Percentiles rank a stretch among this genome's conserved stretches.
phyloP scores from a whole-genome alignment of 2,329 filamentous ascomycete species.

The Pezicula rhizophila region DNA sequence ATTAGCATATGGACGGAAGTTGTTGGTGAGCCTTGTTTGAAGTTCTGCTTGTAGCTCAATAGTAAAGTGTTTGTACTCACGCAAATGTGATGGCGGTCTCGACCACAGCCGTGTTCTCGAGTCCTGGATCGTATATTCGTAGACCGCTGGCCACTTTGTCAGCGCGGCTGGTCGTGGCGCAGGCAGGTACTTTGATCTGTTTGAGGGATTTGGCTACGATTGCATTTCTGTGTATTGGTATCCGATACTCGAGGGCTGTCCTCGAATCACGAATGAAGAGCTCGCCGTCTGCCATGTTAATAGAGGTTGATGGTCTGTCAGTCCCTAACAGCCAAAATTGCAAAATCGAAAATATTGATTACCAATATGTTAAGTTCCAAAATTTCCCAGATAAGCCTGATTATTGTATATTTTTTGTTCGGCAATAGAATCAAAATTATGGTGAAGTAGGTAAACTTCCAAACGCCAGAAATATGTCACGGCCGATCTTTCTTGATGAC shows the following conservation, averaged over 20 bases:
- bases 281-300: too few species aligned
- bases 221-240: constrained; percentile 27
- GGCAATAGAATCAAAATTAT: too few species aligned
- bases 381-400: neutral
- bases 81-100: too few species aligned
- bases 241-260: constrained; percentile 24
- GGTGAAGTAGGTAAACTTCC: too few species aligned
- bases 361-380: neutral
- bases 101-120: constrained; percentile 23
- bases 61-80: too few species aligned
- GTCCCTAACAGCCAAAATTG: too few species aligned
- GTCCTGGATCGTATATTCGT: constrained; percentile 25
- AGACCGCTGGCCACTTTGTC: constrained; percentile 13
- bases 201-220: constrained; percentile 27
- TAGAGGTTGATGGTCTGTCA: too few species aligned
- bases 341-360: too few species aligned
- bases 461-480: too few species aligned
- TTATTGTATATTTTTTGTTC: too few species aligned
- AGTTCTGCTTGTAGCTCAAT: constrained; percentile 27
- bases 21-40: constrained; percentile 15
- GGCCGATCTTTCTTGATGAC: too few species aligned
- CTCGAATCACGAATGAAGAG: too few species aligned
- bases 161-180: neutral
- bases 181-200: constrained; percentile 17
- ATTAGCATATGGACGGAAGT: neutral